Evolutionary conservation across 2,329 filamentous ascomycete genomes (phyloP), one percentile per base, ranked within the genome.

Genomic region (Ascochyta rabiei): DNA sequence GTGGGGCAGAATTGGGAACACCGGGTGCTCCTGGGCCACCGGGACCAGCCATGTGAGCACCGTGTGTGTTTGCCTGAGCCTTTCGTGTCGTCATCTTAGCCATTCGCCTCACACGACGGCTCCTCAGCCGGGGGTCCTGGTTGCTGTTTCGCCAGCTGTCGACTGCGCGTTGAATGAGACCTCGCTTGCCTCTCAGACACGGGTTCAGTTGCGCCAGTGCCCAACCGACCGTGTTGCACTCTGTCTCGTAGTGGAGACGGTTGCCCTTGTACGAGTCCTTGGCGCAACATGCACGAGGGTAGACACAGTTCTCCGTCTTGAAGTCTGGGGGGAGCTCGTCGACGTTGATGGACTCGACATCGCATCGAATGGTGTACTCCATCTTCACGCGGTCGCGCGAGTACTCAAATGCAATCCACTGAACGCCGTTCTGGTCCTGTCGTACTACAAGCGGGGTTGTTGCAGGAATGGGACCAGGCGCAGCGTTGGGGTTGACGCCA

Each of bases 211-310:
- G 89, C 2, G 95, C 95, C 63, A 99, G 79, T 12, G 93, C 93
- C 95, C 95, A 99, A n/a, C 95, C 95, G n/a, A 99, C 95, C 0
- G 92, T 91, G 78, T 99, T 99, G 83, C 95, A 99, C 79, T 99
- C 95, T 15, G 91, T 97, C 80, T 99, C 95, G 76, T 99, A 99
- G 65, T 95, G 90, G 64, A 97, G 80, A 15, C 95, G 89, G 75
- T 99, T 99, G 57, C 95, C 95, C 56, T 93, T 89, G 81, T 99
- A 99, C 73, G 96, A 89, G 55, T 98, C 93, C 77, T 98, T 98
- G 63, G 87, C 86, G 76, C 92, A 96, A 81, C 93, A 97, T 4
- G 95, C 95, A 56, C 95, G 86, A 3, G 95, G 95, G 72, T 98
- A 99, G 13, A 99, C 95, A 74, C 95, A 98, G 79, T 99, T 99